Evolutionary conservation across 768 basidiomycete genomes (phyloP).

Genomic region (Trametes cubensis): DNA sequence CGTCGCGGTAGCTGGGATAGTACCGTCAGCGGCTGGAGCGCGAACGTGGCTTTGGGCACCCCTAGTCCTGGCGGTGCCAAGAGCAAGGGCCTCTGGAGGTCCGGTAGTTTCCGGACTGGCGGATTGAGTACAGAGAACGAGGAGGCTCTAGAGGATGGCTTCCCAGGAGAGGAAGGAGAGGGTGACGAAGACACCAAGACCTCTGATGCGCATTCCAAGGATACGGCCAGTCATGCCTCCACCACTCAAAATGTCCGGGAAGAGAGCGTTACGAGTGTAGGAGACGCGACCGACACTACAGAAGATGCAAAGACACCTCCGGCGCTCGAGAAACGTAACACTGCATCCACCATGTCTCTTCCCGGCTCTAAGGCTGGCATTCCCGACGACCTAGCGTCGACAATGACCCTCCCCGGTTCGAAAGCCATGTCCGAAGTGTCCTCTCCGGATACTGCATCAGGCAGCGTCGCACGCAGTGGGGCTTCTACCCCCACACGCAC

Average conservation of each 20-base stretch:
- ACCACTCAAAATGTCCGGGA: background rate
- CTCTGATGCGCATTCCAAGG: conserved; percentile 17
- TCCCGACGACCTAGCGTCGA: conserved; percentile 5
- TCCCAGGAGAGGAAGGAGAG: conserved; percentile 27
- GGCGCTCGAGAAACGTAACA: background rate
- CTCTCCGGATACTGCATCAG: conserved; percentile 4
- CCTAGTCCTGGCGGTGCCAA: conserved; percentile 32
- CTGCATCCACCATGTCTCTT: conserved; percentile 1
- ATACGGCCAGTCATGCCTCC: conserved; percentile 10
- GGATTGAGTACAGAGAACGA: conserved; percentile 48
- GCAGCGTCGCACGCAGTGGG: background rate
- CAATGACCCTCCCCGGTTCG: conserved; percentile 10
- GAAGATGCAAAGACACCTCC: conserved; percentile 19
- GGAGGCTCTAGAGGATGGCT: conserved; percentile 38
- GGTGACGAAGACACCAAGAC: conserved; percentile 18
- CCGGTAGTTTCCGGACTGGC: conserved; percentile 62
- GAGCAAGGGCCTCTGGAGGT: conserved; percentile 63
- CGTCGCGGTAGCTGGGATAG: conserved; percentile 92
- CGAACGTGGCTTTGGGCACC: conserved; percentile 48
- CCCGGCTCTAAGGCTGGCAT: conserved; percentile 9
- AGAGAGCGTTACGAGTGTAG: background rate
- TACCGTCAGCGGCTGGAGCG: conserved; percentile 87
- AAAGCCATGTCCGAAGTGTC: conserved; percentile 12
- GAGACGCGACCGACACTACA: background rate
- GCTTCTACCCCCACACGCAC: conserved; percentile 16